Base-by-base conservation (phyloP, 1,139 yeast species). In the Pichia sp. region DNA sequence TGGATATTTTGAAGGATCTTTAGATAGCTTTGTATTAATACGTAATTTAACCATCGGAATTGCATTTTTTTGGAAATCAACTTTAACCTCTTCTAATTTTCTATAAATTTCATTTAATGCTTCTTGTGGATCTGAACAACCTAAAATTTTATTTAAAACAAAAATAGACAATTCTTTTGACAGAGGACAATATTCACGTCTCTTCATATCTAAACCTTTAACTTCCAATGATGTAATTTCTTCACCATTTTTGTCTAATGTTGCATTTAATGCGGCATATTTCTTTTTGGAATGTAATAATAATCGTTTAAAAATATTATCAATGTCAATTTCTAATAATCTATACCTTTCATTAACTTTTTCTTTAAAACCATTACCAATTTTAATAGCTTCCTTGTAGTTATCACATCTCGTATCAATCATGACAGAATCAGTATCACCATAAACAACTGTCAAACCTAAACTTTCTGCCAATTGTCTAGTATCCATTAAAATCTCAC, bases 371-470 rank as follows among this genome's bases (percentile, higher is more conserved):
- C 82, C 83, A 41, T 82, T 81, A 39, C 97, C 99, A 53, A 89
- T 82, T 56, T 75, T 75, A 37, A 87, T 65, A 0, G 98, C 96
- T 39, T 86, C 96, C 30, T 68, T 65, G 59, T 76, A 84, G 35
- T 69, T 73, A 47, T 74, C 78, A 37, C 79, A 83, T 37, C 90
- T 90, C 2, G 97, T 89, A 63, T 92, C 95, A 60, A 94, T 89
- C 99, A 94, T 94, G 45, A 94, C 97, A 31, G 98, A 94, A 70
- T 94, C 99, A 0, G 99, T 94, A 69, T 94, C 99, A 71, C 99
- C 99, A 60, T 94, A 94, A 22, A 94, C 87, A 42, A 94, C 98
- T 49, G 87, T 73, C 49, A 92, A 71, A 0, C 86, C 85, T 55
- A 82, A 70, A 48, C 82, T 75, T 62, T 90, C 97, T 0, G 97